Conservation (phyloP, 1,284 basidiomycete species). For the Ceratobasidium sp. region DNA sequence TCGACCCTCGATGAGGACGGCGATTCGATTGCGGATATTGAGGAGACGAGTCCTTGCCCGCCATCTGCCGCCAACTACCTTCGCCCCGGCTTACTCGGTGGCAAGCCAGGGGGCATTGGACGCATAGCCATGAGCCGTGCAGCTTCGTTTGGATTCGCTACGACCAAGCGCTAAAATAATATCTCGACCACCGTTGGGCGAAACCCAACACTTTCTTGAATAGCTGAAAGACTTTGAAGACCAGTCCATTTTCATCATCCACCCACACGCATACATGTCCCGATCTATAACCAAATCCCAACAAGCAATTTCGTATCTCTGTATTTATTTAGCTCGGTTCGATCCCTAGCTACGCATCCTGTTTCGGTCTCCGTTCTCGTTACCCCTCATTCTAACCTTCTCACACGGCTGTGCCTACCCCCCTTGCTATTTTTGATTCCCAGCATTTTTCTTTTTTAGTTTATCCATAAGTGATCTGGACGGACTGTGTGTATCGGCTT, state of each 20-base stretch:
- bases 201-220: background rate
- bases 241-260: background rate
- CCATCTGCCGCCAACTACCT: constrained; percentile 30
- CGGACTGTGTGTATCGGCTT: constrained; percentile 18
- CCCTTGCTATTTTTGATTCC: background rate
- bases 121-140: constrained; percentile 11
- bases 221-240: background rate
- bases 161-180: background rate
- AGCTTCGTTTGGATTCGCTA: constrained; percentile 24
- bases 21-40: constrained; percentile 51
- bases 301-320: background rate
- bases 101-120: background rate
- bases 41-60: constrained; percentile 16
- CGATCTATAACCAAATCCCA: background rate
- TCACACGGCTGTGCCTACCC: constrained; percentile 11
- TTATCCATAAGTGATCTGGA: constrained; percentile 1
- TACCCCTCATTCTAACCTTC: background rate
- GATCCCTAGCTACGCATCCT: background rate
- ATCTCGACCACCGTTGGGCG: background rate
- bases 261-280: constrained; percentile 1
- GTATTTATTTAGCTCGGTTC: background rate
- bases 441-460: constrained; percentile 2
- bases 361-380: background rate
- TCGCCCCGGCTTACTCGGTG: background rate
- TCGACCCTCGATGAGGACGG: constrained; percentile 71